phyloP scores from a whole-genome alignment of 768 basidiomycete genomes.

The Hericium alpestre region DNA sequence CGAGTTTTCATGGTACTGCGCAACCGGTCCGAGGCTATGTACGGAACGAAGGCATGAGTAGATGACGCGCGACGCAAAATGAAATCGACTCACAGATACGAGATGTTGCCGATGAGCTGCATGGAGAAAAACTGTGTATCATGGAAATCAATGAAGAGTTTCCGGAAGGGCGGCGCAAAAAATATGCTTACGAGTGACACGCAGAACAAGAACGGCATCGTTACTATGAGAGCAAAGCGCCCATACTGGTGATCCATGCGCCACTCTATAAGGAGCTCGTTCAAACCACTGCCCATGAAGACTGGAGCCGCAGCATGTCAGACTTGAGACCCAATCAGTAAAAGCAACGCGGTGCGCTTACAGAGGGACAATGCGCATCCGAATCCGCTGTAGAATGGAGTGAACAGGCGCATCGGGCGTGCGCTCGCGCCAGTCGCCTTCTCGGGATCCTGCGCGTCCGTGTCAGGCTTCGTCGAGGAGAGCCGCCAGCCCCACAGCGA shows the following conservation, averaged over 20 bases:
- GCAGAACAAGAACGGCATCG: conserved; percentile 65
- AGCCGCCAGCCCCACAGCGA: conserved; percentile 17
- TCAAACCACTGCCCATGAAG: conserved; percentile 56
- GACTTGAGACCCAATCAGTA: background rate
- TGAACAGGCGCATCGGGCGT: conserved; percentile 44
- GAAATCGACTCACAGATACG: conserved; percentile 43
- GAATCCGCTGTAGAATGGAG: conserved; percentile 64
- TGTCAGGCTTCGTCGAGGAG: conserved; percentile 19
- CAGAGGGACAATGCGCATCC: conserved; percentile 58
- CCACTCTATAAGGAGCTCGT: conserved; percentile 53
- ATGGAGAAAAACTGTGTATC: conserved; percentile 61
- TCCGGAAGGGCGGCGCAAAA: too few relatives aligned
- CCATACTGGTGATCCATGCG: conserved; percentile 50
- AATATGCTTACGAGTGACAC: conserved; percentile 50
- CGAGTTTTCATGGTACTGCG: conserved; percentile 79
- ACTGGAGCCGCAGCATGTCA: conserved; percentile 26
- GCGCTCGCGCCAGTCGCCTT: conserved; percentile 26
- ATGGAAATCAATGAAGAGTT: too few relatives aligned
- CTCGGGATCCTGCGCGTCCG: conserved; percentile 35
- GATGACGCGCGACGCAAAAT: conserved; percentile 2
- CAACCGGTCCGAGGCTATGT: conserved; percentile 64
- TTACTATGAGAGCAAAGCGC: conserved; percentile 57
- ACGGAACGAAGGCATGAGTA: background rate
- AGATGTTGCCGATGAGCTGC: conserved; percentile 54
- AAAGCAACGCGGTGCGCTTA: conserved; percentile 22